A percentile compares a stretch with the other conserved stretches of the same genome.
Evolutionary conservation across 495 filamentous ascomycete genomes (phyloP).

Genomic region (Endocarpon pusillum): DNA sequence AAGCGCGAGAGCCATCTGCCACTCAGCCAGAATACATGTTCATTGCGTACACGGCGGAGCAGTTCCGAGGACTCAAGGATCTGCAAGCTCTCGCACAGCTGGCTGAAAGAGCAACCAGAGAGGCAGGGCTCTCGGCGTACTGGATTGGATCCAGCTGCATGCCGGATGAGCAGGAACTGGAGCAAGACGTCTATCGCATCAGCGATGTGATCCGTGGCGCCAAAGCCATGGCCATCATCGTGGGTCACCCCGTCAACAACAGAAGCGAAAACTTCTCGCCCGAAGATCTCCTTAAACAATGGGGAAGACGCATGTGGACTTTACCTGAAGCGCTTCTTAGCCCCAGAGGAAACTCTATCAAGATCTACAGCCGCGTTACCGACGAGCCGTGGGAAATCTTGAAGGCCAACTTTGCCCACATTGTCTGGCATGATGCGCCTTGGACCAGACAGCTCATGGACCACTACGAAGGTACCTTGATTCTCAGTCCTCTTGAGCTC

Average conservation of each 20-base stretch:
- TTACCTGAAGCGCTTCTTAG: constrained; percentile 27
- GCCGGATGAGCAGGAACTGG: constrained; percentile 1
- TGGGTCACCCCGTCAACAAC: constrained; percentile 7
- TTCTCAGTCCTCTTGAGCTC: constrained; percentile 13
- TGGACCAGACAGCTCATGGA: constrained; percentile 17
- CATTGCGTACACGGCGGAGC: constrained; percentile 14
- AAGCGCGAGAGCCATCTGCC: too few relatives aligned
- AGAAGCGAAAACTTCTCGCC: neutral
- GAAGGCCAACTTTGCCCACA: too few relatives aligned
- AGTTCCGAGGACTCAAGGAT: constrained; percentile 12
- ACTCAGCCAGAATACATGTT: constrained; percentile 13
- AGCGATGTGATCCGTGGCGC: constrained; percentile 24
- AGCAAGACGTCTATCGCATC: constrained; percentile 20
- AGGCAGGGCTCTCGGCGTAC: constrained; percentile 16
- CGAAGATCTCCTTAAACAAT: constrained; percentile 13
- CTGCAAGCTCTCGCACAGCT: constrained; percentile 10
- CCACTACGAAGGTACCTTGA: constrained; percentile 21
- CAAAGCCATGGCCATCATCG: constrained; percentile 14
- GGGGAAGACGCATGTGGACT: constrained; percentile 31
- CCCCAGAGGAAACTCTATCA: constrained; percentile 11
- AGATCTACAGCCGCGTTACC: constrained; percentile 14
- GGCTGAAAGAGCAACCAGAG: constrained; percentile 15
- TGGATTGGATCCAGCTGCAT: constrained; percentile 17
- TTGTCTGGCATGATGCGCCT: constrained; percentile 8
- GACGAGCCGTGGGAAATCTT: constrained; percentile 3